Base-by-base conservation (phyloP, 805 yeast genomes). In the Komagataella ulmi region DNA sequence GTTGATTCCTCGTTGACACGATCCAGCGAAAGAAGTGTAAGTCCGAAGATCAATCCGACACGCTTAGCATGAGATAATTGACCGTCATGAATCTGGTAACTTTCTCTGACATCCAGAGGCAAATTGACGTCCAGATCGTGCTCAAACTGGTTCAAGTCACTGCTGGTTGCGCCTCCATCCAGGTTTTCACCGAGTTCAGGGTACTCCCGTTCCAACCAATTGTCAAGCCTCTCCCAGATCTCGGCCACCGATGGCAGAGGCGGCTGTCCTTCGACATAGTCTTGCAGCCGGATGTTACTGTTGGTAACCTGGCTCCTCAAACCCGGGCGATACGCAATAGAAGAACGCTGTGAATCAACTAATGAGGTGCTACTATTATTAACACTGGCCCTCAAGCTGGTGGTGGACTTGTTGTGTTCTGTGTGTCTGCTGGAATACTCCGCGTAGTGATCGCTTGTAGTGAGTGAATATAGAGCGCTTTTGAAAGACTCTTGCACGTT, bases 191-290 rank as follows among this genome's bases (percentile, higher is more conserved):
- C 77, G 52, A 93, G 71, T 66, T 91, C 99, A 1, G 93, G 86
- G 56, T 83, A 84, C 65, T 88, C 76, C 52, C 79, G 78, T 43
- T 77, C 72, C 17, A 91, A 71, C 97, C 97, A 91, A 17, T 79
- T 72, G 57, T 87, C 91, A 53, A 91, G 81, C 60, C 90, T 90
- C 55, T 85, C 77, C 98, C 98, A 91, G 10, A 97, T 85, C 19
- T 81, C 76, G 1, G 77, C 72, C 55, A 90, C 88, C 51, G 91
- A 81, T 17, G 80, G 79, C 50, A 74, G 61, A 17, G 79, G 79
- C 21, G 78, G 76, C 54, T 67, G 74, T 1, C 80, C 80, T 44
- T 69, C 59, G 14, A 65, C 59, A 50, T 68, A 61, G 57, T 63
- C 66, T 59, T 71, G 65, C 65, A 73, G 53, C 58, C 72, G 67